These are phyloP conservation scores for Endotrypanum monterogeii DNA, from an alignment of 208 protist species.

Conservation along the genomic window DNA sequence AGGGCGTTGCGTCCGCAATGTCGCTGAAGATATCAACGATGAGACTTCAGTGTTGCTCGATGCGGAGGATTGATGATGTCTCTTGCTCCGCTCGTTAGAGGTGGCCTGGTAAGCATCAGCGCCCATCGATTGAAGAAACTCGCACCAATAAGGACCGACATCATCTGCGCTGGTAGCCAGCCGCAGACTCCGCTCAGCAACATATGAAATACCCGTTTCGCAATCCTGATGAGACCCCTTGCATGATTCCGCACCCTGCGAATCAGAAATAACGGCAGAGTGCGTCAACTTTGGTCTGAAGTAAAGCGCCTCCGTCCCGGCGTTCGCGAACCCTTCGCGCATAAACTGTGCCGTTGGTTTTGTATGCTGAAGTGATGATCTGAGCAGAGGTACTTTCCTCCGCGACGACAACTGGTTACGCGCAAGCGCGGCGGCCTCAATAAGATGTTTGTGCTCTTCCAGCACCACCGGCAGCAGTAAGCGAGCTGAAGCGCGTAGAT, in stretches of 20 bases:
- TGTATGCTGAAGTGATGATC: slow-evolving; percentile 2
- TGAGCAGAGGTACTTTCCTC: background rate
- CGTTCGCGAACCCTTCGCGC: slow-evolving; percentile 27
- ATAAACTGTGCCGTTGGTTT: slow-evolving; percentile 5
- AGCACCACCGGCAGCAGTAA: slow-evolving; percentile 11
- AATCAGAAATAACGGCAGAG: background rate
- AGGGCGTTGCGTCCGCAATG: background rate
- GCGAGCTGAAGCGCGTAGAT: background rate
- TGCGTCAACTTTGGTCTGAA: background rate
- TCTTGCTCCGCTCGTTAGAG: background rate
- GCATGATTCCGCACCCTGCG: background rate
- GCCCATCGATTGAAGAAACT: slow-evolving; percentile 15
- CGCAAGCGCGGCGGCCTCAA: background rate
- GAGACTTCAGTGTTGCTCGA: background rate
- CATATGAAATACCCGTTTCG: background rate
- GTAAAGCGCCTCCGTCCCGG: slow-evolving; percentile 20
- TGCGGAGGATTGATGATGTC: background rate
- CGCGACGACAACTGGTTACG: background rate
- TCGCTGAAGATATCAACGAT: background rate
- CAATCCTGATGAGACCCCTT: background rate
- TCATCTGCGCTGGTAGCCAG: slow-evolving; percentile 11
- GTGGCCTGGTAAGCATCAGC: background rate
- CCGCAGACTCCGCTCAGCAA: slow-evolving; percentile 13
- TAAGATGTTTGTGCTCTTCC: slow-evolving; percentile 1
- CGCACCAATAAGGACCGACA: slow-evolving; percentile 16